phyloP scores from a whole-genome alignment of 2,329 filamentous ascomycete genomes.

The Seiridium unicorne region DNA sequence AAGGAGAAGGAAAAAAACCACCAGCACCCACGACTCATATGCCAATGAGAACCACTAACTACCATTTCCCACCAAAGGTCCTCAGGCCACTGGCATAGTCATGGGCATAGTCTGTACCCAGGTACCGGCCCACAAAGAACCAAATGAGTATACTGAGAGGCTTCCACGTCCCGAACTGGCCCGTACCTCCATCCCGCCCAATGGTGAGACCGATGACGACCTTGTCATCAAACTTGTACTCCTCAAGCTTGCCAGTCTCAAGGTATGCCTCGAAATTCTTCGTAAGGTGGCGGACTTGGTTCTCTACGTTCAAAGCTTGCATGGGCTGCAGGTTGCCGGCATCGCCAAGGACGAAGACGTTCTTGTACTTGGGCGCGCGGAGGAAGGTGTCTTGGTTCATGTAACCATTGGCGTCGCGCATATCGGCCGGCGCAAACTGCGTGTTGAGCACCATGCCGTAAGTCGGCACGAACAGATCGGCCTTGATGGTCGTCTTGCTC shows the following conservation, averaged over 20 bases:
- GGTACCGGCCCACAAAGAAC: conserved; percentile 31
- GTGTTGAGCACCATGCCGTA: conserved; percentile 45
- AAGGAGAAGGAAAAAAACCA: too few relatives aligned
- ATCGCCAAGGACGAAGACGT: conserved; percentile 46
- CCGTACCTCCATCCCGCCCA: conserved; percentile 36
- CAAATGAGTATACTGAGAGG: conserved; percentile 37
- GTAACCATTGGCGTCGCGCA: conserved; percentile 33
- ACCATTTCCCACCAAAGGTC: not conserved
- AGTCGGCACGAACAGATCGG: conserved; percentile 46
- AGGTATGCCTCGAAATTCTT: conserved; percentile 31
- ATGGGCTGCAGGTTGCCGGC: conserved; percentile 37
- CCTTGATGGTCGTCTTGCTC: conserved; percentile 31
- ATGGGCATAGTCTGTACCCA: conserved; percentile 33
- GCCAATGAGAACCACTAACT: not conserved
- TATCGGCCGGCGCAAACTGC: conserved; percentile 34
- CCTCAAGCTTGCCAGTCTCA: conserved; percentile 22
- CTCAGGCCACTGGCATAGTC: conserved; percentile 26
- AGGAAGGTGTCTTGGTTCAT: conserved; percentile 37
- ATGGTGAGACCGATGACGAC: conserved; percentile 35
- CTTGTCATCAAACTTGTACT: conserved; percentile 29
- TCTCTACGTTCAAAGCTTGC: conserved; percentile 28
- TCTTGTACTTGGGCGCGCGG: conserved; percentile 30
- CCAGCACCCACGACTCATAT: too few relatives aligned
- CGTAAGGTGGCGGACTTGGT: conserved; percentile 32
- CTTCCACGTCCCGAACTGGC: conserved; percentile 35